Conservation (phyloP, 129 eudicot genomes). For the Kitagawia praeruptora region DNA sequence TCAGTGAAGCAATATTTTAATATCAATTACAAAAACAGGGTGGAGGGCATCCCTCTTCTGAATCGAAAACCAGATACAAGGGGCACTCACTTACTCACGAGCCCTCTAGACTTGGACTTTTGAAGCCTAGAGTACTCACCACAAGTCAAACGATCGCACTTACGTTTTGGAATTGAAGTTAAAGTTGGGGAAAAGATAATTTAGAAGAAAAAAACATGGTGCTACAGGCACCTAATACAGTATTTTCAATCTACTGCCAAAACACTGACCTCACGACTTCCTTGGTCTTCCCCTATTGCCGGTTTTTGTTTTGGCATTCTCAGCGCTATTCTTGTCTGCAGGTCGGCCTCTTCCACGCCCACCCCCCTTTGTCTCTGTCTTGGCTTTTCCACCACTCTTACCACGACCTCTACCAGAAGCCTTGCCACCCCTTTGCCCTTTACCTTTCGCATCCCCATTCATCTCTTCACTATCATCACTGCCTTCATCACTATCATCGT, state of each 20-base stretch:
- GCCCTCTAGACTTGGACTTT: neutral
- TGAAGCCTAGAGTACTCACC: neutral
- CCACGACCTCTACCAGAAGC: slow-evolving; percentile 56
- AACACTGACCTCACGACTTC: slow-evolving; percentile 35
- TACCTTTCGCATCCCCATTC: slow-evolving; percentile 44
- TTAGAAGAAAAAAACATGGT: neutral
- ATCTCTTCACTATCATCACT: slow-evolving; percentile 38
- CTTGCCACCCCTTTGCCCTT: slow-evolving; percentile 51
- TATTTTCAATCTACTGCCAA: neutral
- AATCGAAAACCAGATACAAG: slow-evolving; percentile 2
- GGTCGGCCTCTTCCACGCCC: slow-evolving; percentile 68
- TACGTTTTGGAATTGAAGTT: neutral
- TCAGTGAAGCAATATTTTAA: neutral
- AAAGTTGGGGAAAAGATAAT: neutral
- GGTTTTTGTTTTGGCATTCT: slow-evolving; percentile 17
- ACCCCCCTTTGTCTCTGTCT: slow-evolving; percentile 13
- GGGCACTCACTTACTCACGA: neutral
- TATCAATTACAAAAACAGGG: neutral
- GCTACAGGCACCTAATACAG: neutral
- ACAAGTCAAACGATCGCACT: neutral
- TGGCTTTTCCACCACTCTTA: slow-evolving; percentile 9
- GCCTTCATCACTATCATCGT: slow-evolving; percentile 26
- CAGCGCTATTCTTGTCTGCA: slow-evolving; percentile 17
- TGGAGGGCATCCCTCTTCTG: neutral
- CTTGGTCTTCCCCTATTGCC: slow-evolving; percentile 66